phyloP scores from a whole-genome alignment of 495 filamentous ascomycete genomes.

The Annulohypoxylon moriforme region DNA sequence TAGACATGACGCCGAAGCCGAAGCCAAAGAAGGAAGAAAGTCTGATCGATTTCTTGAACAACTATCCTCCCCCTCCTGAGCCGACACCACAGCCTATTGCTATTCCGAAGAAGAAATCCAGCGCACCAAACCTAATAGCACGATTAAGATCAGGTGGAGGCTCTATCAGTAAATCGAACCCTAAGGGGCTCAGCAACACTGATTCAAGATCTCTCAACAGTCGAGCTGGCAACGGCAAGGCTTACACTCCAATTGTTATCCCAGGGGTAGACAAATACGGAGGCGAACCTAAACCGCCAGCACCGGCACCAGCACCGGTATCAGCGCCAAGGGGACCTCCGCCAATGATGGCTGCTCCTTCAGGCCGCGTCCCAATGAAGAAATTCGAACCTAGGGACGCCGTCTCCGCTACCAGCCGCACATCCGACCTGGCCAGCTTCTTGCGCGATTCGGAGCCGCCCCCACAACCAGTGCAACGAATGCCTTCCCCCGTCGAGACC shows the following conservation, averaged over 20 bases:
- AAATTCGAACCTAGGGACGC: constrained; percentile 65
- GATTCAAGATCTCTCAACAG: constrained; percentile 50
- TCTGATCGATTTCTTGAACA: constrained; percentile 88
- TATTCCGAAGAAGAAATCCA: constrained; percentile 69
- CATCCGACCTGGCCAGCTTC: constrained; percentile 83
- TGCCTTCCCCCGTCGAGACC: constrained; percentile 31
- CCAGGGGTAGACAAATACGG: constrained; percentile 49
- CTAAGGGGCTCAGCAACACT: constrained; percentile 45
- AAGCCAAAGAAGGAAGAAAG: constrained; percentile 71
- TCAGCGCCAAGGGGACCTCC: background rate
- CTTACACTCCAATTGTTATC: constrained; percentile 62
- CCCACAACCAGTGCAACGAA: constrained; percentile 38
- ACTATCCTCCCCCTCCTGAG: constrained; percentile 76
- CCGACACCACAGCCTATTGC: constrained; percentile 57
- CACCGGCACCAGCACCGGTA: background rate
- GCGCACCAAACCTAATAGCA: constrained; percentile 69
- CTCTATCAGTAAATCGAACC: constrained; percentile 54
- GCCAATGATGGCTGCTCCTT: constrained; percentile 19
- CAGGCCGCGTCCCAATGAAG: constrained; percentile 60
- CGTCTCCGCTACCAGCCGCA: constrained; percentile 56
- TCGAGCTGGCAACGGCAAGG: constrained; percentile 47
- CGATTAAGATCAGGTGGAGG: constrained; percentile 59
- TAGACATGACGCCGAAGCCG: constrained; percentile 48
- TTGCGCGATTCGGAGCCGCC: constrained; percentile 82
- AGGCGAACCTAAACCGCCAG: constrained; percentile 33